Evolutionary conservation across 2,329 filamentous ascomycete species (phyloP), one percentile per base, ranked within the genome.

Genomic region (Calonectria fujianensis): DNA sequence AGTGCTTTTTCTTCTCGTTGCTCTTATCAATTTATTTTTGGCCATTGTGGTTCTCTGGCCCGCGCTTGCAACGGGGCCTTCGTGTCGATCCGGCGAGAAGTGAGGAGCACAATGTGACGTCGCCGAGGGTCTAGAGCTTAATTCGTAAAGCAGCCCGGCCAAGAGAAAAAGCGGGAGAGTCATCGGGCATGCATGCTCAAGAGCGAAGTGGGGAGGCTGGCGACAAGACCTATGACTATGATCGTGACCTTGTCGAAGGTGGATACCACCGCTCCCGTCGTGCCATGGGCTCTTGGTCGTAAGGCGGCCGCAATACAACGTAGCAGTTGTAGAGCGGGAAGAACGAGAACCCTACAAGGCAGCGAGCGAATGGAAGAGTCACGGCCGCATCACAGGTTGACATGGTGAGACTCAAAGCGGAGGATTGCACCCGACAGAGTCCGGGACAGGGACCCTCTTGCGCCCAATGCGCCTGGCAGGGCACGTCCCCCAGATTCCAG

Each of bases 381-480:
- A 51, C 66, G 48, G 39, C 24, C 27, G 27, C 24, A 69, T 52
- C 65, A 64, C 57, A 32, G 45, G 64, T 52, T 54, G 45, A 27
- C 32, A 51, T 72, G 71, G 50, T 69, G 67, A 70, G 66, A 73
- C 59, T 35, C 31, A 69, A 29, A 37, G 32, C 52, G 48, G 70
- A 73, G 37, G 72, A 73, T 70, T 54, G 45, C 54, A 73, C 24
- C 67, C 67, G 71, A 67, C 63, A 70, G 45, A 32, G 67, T 37
- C 74, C 63, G 74, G 74, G 54, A 66, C 68, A 74, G 64, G 72
- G 74, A 37, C 32, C 61, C 31, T 57, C 32, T 27, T 24, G 29
- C 59, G 66, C 52, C 41, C 52, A 61, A 31, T 59, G 69, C 50
- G 57, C 5, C 35, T 13, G 35, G 16, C 57, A 39, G 35, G 31